phyloP scores from a whole-genome alignment of 2,329 filamentous ascomycete genomes.

The Cercospora zeina region DNA sequence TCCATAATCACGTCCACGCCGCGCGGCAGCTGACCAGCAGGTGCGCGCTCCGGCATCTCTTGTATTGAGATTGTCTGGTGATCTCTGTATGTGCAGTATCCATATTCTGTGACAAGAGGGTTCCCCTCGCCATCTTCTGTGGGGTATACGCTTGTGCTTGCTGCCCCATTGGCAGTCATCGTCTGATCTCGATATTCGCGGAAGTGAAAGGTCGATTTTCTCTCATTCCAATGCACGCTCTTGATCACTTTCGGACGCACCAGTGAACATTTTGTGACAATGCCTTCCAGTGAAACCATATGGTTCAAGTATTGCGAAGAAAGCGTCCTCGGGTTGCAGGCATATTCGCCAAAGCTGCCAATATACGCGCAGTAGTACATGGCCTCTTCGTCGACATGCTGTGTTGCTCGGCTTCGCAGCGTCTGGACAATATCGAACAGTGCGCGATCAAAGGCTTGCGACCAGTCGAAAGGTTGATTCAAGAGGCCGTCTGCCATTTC shows the following conservation, averaged over 20 bases:
- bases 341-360: slow-evolving; percentile 90
- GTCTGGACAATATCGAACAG: slow-evolving; percentile 85
- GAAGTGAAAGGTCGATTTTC: slow-evolving; percentile 80
- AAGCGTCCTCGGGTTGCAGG: slow-evolving; percentile 91
- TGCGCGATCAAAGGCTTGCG: slow-evolving; percentile 83
- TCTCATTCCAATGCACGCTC: slow-evolving; percentile 95
- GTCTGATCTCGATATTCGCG: slow-evolving; percentile 94
- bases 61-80: slow-evolving; percentile 98
- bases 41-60: slow-evolving; percentile 97
- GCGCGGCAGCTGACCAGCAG: slow-evolving; percentile 89
- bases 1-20: slow-evolving; percentile 96
- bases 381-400: slow-evolving; percentile 74
- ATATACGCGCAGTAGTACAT: slow-evolving; percentile 95
- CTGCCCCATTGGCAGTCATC: slow-evolving; percentile 84
- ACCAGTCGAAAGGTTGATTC: slow-evolving; percentile 82
- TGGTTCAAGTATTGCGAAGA: slow-evolving; percentile 87
- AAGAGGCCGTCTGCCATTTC: slow-evolving; percentile 80
- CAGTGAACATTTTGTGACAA: slow-evolving; percentile 92
- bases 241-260: slow-evolving; percentile 97
- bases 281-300: slow-evolving; percentile 96
- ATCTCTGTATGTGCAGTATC: slow-evolving; percentile 91
- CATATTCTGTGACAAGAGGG: slow-evolving; percentile 90
- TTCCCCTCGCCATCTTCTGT: slow-evolving; percentile 93
- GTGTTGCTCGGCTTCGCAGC: slow-evolving; percentile 70
- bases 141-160: slow-evolving; percentile 88